Evolutionary conservation across 1,284 basidiomycete species (phyloP).

Genomic region (Pulchroboletus neoregius): DNA sequence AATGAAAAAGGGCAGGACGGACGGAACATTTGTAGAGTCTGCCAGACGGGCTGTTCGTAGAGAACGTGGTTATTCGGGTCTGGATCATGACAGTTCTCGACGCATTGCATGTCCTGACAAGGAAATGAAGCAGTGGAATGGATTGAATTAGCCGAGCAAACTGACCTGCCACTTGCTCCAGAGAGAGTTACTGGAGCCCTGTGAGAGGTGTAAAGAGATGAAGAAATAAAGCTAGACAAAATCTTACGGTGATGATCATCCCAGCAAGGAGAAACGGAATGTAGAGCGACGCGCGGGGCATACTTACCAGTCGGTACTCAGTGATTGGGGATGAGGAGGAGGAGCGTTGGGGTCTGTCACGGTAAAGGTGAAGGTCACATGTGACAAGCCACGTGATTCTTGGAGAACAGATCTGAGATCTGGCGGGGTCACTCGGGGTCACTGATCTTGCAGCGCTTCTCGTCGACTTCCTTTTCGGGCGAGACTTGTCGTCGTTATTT

Average conservation of each 20-base stretch:
- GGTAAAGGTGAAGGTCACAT: constrained; percentile 12
- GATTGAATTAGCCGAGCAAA: constrained; percentile 2
- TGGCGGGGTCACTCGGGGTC: constrained; percentile 19
- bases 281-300: constrained; percentile 46
- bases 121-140: constrained; percentile 5
- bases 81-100: constrained; percentile 77
- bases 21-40: constrained; percentile 92
- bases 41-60: constrained; percentile 92
- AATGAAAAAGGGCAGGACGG: constrained; percentile 36
- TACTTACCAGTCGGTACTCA: constrained; percentile 22
- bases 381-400: constrained; percentile 24
- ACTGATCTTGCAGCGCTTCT: constrained; percentile 31
- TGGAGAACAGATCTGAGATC: constrained; percentile 27
- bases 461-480: constrained; percentile 32
- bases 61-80: constrained; percentile 56
- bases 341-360: constrained; percentile 10
- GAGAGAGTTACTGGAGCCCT: constrained; percentile 77
- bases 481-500: constrained; percentile 32
- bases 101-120: constrained; percentile 87
- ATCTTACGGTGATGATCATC: constrained; percentile 72
- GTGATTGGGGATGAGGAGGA: constrained; percentile 1
- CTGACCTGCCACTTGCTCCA: constrained; percentile 78
- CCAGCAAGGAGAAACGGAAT: constrained; percentile 60
- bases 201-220: constrained; percentile 12
- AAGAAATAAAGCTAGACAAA: not conserved